Base-by-base conservation (phyloP, 2,329 filamentous ascomycete species). In the Aspergillus viridinutans region DNA sequence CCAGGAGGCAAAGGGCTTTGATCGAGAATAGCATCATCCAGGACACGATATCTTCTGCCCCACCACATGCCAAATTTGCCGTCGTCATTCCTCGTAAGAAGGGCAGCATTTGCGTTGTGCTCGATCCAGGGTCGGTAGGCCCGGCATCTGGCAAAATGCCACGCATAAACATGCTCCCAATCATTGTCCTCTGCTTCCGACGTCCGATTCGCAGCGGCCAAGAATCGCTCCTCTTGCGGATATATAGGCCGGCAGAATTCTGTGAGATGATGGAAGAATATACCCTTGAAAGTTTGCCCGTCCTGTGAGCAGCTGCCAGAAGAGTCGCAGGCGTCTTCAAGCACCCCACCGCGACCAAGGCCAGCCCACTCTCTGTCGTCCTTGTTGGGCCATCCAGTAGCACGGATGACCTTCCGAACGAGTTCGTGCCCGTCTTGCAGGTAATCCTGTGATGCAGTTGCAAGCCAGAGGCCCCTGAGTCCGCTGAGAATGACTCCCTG, bases 21-120 rank as follows among this genome's bases (percentile, higher is more conserved):
- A 57, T 65, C 59, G 29, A 50, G 48, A 29, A 52, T 42, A 21
- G 57, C 49, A 10, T 50, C 49, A 26, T 62, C 61, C 26, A 56
- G 53, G n/a, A 58, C 52, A 23, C 53, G 62, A 48, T 72, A 74
- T 25, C 61, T 60, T 20, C 68, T 69, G 12, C 78, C 90, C 93
- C 93, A 97, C 92, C 92, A 97, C 76, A 85, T 86, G 2, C 93
- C 93, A 67, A 95, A 95, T 49, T 83, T 81, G 0, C 91, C 90
- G 17, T 82, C 68, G 0, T 71, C 67, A 65, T 96, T 83, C 47
- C 85, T 82, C 2, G 91, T 95, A 8, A 74, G 73, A 26, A 90
- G 75, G 0, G 92, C 93, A 0, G 90, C 90, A 3, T 81, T 72
- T 0, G 87, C 89, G 65, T 97, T 97, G 67, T 89, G 85, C 57